Base-by-base conservation (phyloP, 345 rosid genomes). In the Hibiscus trionum region DNA sequence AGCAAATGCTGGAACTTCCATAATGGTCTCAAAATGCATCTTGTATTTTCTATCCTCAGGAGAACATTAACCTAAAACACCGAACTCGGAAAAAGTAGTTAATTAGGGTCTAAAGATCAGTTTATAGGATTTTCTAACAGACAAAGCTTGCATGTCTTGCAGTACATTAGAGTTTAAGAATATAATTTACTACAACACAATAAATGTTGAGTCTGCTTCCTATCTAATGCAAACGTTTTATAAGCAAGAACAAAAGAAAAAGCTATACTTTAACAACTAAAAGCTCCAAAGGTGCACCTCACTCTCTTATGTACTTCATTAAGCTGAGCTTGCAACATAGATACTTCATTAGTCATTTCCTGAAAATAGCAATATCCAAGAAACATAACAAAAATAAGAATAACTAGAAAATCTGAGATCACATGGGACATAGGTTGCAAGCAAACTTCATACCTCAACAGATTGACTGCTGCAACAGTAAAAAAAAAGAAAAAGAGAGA, bases 341-440 rank as follows among this genome's bases (percentile, higher is more conserved):
- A 86, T 80, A 82, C 85, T 80, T 87, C 93, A 78, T 86, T 83
- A 53, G 87, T 80, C 83, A 87, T 76, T 69, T 83, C 96, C 96
- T 93, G 87, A 49, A 56, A 31, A 79, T 59, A 78, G 69, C 53
- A 79, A 69, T 76, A 63, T 76, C 66, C 66, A 55, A 66, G 67
- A 71, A 63, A 17, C 4, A 42, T 73, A 33, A 60, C 4, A 59
- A 77, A 26, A 71, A 24, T 11, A 60, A 69, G 19, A 24, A 66
- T 10, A 12, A 16, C 63, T 19, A 12, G 46, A 75, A 66, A 73
- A 61, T 15, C 62, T 26, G 49, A 79, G 65, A 52, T 61, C 14
- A 74, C 26, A 60, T 49, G 33, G 27, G 62, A 78, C 39, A 35
- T 17, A 24, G 31, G 37, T 8, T 19, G n/a, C 1, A 29, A 2